These are phyloP conservation scores for Aspergillus sp. DNA, from an alignment of 2,329 filamentous ascomycete genomes.

Conservation along the genomic window DNA sequence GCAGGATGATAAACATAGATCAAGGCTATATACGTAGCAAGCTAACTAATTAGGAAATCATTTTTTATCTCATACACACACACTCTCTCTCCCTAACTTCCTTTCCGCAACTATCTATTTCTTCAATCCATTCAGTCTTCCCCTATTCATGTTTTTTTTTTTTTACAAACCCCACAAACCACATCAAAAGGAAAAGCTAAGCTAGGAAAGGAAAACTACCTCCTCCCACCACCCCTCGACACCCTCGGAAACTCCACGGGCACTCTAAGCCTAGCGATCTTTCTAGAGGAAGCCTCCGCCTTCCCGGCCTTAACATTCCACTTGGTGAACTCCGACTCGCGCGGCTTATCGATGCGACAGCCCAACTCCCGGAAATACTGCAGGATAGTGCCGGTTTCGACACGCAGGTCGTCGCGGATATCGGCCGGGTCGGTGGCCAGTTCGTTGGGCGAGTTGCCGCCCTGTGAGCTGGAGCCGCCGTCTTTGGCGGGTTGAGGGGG, in stretches of 20 bases:
- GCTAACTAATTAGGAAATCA: no score
- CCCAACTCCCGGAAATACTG: constrained; percentile 49
- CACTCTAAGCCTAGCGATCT: constrained; percentile 69
- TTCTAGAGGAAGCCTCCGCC: constrained; percentile 52
- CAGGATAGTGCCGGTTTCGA: constrained; percentile 34
- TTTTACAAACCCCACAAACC: background rate
- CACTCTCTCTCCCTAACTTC: no score
- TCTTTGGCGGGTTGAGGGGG: constrained; percentile 41
- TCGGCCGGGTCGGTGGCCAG: constrained; percentile 46
- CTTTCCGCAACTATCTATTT: no score
- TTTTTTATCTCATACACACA: no score
- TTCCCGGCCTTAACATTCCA: constrained; percentile 58
- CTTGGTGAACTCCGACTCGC: constrained; percentile 41
- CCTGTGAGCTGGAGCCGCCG: constrained; percentile 35
- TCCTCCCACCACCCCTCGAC: constrained; percentile 37
- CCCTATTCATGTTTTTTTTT: no score
- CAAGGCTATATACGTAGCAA: no score
- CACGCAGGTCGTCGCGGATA: constrained; percentile 44
- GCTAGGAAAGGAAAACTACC: background rate
- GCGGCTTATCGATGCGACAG: constrained; percentile 43
- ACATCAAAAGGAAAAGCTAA: background rate
- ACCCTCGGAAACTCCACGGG: constrained; percentile 80
- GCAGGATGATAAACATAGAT: no score
- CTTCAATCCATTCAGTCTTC: no score
- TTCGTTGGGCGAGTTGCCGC: constrained; percentile 37